These are phyloP conservation scores for Hymenoscyphus linearis DNA, from an alignment of 2,329 filamentous ascomycete species.

Conservation along the genomic window DNA sequence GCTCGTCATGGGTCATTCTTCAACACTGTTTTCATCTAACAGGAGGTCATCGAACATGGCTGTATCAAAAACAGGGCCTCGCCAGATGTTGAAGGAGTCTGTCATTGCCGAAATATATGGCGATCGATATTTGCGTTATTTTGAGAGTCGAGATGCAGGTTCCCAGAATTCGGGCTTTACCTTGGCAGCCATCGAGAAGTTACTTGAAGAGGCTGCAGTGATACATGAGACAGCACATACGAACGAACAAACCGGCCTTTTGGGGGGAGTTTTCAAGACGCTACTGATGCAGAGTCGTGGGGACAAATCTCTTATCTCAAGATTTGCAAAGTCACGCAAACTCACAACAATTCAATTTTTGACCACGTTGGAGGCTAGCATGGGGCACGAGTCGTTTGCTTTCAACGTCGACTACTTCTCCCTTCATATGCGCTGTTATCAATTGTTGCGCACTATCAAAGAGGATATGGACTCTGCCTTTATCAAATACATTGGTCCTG, in stretches of 20 bases:
- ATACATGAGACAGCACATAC: neutral
- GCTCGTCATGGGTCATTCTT: conserved; percentile 3
- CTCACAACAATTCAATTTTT: conserved; percentile 4
- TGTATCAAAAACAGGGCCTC: neutral
- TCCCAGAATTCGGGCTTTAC: neutral
- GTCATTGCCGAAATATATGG: neutral
- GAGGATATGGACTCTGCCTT: neutral
- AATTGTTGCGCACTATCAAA: neutral
- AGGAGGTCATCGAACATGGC: neutral
- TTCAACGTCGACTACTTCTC: conserved; percentile 6
- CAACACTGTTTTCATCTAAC: neutral
- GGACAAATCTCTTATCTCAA: neutral
- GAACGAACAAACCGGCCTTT: neutral
- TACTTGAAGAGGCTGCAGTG: neutral
- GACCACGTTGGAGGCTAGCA: neutral
- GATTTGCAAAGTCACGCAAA: neutral
- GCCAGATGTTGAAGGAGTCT: neutral
- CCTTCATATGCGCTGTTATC: conserved; percentile 6
- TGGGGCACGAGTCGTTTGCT: neutral
- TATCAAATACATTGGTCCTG: neutral
- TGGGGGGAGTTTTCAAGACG: neutral
- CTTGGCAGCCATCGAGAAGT: neutral
- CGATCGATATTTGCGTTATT: neutral
- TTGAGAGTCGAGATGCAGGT: neutral
- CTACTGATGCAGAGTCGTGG: neutral